phyloP scores from a whole-genome alignment of 495 filamentous ascomycete genomes.

The Trichoderma orchidacearum region DNA sequence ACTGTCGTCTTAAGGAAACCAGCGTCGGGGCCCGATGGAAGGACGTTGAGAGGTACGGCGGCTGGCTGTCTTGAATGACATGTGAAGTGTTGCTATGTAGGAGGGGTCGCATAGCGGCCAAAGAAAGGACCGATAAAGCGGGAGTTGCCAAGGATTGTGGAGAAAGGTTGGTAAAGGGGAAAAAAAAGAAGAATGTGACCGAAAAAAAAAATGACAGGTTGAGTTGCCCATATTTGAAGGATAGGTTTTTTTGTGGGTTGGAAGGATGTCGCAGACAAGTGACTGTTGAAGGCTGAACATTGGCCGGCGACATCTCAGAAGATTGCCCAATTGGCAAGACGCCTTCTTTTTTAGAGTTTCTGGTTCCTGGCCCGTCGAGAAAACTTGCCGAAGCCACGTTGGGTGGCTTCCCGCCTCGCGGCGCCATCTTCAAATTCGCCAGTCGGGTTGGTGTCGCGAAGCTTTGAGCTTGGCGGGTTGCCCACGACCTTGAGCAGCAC shows the following conservation, averaged over 20 bases:
- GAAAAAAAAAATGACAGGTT: slow-evolving; percentile 14
- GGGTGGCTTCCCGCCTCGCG: slow-evolving; percentile 49
- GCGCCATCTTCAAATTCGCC: slow-evolving; percentile 53
- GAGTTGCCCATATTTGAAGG: slow-evolving; percentile 10
- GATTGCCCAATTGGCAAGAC: too few species aligned
- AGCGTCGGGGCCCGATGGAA: slow-evolving; percentile 3
- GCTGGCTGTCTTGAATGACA: slow-evolving; percentile 8
- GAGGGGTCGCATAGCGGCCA: slow-evolving; percentile 1
- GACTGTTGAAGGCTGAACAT: slow-evolving; percentile 12
- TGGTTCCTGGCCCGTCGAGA: slow-evolving; percentile 6
- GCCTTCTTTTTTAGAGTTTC: neutral
- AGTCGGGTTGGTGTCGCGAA: slow-evolving; percentile 26
- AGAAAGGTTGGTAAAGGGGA: too few species aligned
- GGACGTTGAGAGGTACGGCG: too few species aligned
- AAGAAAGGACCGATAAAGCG: slow-evolving; percentile 5
- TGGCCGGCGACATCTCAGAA: neutral
- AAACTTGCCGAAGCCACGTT: slow-evolving; percentile 54
- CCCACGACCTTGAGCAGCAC: slow-evolving; percentile 50
- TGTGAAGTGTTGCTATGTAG: slow-evolving; percentile 8
- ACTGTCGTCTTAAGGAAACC: slow-evolving; percentile 23
- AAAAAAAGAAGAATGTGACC: neutral
- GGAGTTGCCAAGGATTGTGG: slow-evolving; percentile 6
- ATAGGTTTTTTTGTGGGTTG: neutral
- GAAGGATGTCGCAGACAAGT: slow-evolving; percentile 3
- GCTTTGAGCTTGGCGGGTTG: slow-evolving; percentile 33